Evolutionary conservation across 805 yeast genomes (phyloP).

Genomic region (Kluyveromyces wickerhamii): DNA sequence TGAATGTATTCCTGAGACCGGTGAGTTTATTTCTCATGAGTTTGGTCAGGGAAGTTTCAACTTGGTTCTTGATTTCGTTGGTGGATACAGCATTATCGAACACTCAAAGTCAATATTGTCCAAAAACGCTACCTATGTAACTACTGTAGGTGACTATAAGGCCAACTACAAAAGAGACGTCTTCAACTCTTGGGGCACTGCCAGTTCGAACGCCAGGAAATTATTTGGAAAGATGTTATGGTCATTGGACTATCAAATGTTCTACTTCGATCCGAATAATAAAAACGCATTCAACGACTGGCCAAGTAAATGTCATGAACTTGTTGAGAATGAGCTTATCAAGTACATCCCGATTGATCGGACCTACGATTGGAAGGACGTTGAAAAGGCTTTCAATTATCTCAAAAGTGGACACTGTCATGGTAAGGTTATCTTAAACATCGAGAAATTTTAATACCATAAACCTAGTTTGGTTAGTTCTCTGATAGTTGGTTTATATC

Average conservation of each 20-base stretch:
- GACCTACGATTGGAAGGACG: conserved; percentile 47
- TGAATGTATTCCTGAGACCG: conserved; percentile 25
- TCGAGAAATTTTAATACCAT: conserved; percentile 32
- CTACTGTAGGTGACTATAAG: conserved; percentile 57
- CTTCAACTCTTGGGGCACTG: conserved; percentile 30
- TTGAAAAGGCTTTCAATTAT: conserved; percentile 44
- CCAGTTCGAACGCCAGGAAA: conserved; percentile 31
- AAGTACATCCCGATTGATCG: conserved; percentile 44
- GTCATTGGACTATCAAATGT: conserved; percentile 32
- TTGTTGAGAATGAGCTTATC: conserved; percentile 41
- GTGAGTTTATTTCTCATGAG: conserved; percentile 17
- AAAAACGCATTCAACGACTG: conserved; percentile 29
- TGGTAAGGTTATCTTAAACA: conserved; percentile 59
- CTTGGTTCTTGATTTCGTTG: conserved; percentile 61
- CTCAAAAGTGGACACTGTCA: conserved; percentile 44
- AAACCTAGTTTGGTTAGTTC: neutral
- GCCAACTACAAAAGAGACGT: conserved; percentile 33
- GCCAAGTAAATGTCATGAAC: conserved; percentile 35
- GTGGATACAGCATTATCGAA: conserved; percentile 49
- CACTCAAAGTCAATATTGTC: conserved; percentile 38
- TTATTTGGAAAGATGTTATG: conserved; percentile 30
- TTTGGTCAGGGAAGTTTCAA: conserved; percentile 46
- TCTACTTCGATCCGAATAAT: conserved; percentile 29
- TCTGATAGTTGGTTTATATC: no score
- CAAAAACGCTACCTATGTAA: conserved; percentile 44